These are phyloP conservation scores for Trichomonas vaginalis DNA, from an alignment of 208 protist genomes.

Conservation along the genomic window DNA sequence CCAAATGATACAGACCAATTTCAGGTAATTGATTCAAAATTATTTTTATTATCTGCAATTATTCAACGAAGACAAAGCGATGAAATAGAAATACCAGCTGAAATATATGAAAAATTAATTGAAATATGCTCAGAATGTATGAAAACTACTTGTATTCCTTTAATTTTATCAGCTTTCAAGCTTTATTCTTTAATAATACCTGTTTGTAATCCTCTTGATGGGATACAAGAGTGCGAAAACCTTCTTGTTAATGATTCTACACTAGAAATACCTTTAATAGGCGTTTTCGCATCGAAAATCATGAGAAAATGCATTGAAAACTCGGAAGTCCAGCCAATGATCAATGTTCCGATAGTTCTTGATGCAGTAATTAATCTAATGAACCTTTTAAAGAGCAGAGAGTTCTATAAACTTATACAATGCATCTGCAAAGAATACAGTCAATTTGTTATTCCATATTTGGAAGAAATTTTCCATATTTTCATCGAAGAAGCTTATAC, in stretches of 20 bases:
- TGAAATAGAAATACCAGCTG: not conserved
- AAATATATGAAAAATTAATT: not conserved
- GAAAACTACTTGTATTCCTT: not conserved
- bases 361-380: not conserved
- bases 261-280: not conserved
- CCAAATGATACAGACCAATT: not conserved
- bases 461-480: not conserved
- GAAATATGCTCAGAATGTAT: not conserved
- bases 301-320: not conserved
- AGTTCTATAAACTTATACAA: not conserved
- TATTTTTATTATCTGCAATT: not conserved
- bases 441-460: not conserved
- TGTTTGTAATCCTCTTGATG: not conserved
- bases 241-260: not conserved
- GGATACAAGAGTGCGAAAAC: not conserved
- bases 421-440: not conserved
- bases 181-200: not conserved
- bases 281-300: not conserved
- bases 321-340: not conserved
- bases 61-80: not conserved
- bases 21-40: not conserved
- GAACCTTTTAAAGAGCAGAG: not conserved
- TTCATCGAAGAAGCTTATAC: not conserved
- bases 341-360: not conserved
- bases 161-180: not conserved